Base-by-base conservation (phyloP, 257 asterid genomes). In the Solanum medicagineum region DNA sequence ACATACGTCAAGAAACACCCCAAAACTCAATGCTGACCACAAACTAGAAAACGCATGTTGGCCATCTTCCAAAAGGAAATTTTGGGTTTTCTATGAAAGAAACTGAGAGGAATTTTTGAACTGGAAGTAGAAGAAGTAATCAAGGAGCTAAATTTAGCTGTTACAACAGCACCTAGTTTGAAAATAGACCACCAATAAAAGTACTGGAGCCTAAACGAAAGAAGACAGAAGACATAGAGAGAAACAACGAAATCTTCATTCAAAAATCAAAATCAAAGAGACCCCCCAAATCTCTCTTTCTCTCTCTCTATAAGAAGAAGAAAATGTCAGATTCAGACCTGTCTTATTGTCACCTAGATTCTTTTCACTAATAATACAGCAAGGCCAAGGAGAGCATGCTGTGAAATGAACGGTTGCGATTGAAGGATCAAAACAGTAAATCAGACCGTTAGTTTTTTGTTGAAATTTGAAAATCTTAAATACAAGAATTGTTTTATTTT, bases 371-470 rank as follows among this genome's bases (percentile, higher is more conserved):
- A 40, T 29, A 59, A 24, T 36, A 70, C 71, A 40, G 69, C 29
- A 24, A 77, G 63, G 83, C 71, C 42, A 63, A 63, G 3, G 74
- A 32, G 86, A 47, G 87, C 85, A 8, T 8, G 36, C 22, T 65
- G 32, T 32, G 86, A 24, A 77, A 85, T 87, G 55, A 84, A 92
- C 92, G 93, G 95, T 53, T 49, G 57, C 15, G 91, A 87, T 86
- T 56, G 68, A 85, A 66, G 88, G 86, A 71, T 77, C 26, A 84
- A 22, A 86, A 87, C 91, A 89, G 93, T 84, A 51, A 59, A 92
- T 89, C 91, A 44, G 91, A 90, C 97, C 94, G 95, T 94, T 94
- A 92, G 62, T 65, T 83, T 88, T 84, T 66, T 83, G 90, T 49
- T 87, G 90, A 85, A 92, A 88, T 93, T 94, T 90, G 90, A 92